Percentiles rank a stretch among this genome's conserved stretches.
Evolutionary conservation across 2,329 filamentous ascomycete genomes (phyloP).

Genomic region (Neofusicoccum parvum): DNA sequence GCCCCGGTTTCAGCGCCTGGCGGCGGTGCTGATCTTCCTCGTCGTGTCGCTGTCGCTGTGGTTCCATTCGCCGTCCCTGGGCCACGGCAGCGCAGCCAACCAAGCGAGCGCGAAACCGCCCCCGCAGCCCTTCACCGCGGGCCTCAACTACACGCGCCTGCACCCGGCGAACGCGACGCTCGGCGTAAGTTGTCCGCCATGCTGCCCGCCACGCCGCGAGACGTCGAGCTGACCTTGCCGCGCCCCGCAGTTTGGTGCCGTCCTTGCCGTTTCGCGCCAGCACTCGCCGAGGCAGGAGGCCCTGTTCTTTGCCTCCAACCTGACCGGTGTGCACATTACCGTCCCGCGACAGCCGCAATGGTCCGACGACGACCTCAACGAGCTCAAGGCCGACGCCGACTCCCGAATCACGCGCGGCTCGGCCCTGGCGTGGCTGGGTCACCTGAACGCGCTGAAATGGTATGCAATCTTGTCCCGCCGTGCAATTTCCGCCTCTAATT

Average conservation of each 20-base stretch:
- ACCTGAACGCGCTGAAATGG: constrained; percentile 41
- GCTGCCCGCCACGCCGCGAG: neutral
- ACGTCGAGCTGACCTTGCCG: neutral
- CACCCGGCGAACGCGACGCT: constrained; percentile 28
- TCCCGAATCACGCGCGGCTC: constrained; percentile 39
- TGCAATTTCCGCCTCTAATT: constrained; percentile 17
- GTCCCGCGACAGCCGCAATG: constrained; percentile 43
- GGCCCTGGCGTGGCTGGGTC: constrained; percentile 45
- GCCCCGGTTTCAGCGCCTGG: constrained; percentile 19
- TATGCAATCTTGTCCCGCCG: constrained; percentile 18
- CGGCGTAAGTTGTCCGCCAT: constrained; percentile 23
- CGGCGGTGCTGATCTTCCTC: constrained; percentile 13
- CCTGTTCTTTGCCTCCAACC: constrained; percentile 41
- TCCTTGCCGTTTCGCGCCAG: constrained; percentile 41
- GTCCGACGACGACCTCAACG: constrained; percentile 37
- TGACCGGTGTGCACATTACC: constrained; percentile 41
- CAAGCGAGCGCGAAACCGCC: constrained; percentile 3
- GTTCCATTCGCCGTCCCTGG: constrained; percentile 1
- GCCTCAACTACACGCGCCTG: constrained; percentile 21
- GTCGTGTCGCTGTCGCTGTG: constrained; percentile 16
- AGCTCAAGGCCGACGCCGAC: constrained; percentile 29
- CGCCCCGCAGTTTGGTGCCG: constrained; percentile 38
- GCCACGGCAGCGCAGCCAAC: neutral
- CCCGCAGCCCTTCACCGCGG: constrained; percentile 7
- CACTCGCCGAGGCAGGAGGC: constrained; percentile 37